Evolutionary conservation across 306 rosid genomes (phyloP).

Genomic region (Hippophae rhamnoides): DNA sequence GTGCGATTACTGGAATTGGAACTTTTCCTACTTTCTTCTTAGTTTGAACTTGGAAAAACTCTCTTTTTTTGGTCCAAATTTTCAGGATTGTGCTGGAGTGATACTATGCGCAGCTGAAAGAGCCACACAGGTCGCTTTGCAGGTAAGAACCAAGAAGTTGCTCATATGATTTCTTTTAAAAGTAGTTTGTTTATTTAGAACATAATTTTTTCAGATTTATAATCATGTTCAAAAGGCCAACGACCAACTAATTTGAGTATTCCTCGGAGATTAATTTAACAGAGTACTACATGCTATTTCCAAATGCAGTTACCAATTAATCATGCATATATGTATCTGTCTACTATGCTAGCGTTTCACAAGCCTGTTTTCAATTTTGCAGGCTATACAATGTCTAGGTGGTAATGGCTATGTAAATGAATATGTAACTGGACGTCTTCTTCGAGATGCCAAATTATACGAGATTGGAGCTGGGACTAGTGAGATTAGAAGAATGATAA

Average conservation of each 20-base stretch:
- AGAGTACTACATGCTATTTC: no score
- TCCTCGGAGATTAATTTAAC: no score
- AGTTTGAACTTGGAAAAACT: background rate
- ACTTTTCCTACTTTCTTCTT: conserved; percentile 5
- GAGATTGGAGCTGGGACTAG: conserved; percentile 92
- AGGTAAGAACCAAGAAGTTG: conserved; percentile 36
- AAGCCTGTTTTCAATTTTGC: conserved; percentile 20
- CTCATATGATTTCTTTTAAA: background rate
- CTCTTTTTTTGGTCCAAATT: conserved; percentile 11
- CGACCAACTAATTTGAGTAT: no score
- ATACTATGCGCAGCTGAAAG: conserved; percentile 81
- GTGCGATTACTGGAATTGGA: conserved; percentile 24
- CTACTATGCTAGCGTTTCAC: background rate
- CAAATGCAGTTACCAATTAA: no score
- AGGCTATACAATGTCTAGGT: conserved; percentile 88
- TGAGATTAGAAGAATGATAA: conserved; percentile 87
- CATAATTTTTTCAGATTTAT: no score
- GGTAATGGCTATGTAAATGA: conserved; percentile 97
- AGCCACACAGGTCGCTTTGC: conserved; percentile 93
- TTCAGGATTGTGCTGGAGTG: conserved; percentile 96
- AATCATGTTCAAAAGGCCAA: no score
- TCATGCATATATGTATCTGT: no score
- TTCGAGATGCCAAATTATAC: conserved; percentile 78
- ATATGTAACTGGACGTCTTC: conserved; percentile 74
- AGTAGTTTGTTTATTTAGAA: background rate